Evolutionary conservation across 1,139 yeast species (phyloP), one percentile per base, ranked within the genome.

Genomic region (Suhomyces chickasaworum): DNA sequence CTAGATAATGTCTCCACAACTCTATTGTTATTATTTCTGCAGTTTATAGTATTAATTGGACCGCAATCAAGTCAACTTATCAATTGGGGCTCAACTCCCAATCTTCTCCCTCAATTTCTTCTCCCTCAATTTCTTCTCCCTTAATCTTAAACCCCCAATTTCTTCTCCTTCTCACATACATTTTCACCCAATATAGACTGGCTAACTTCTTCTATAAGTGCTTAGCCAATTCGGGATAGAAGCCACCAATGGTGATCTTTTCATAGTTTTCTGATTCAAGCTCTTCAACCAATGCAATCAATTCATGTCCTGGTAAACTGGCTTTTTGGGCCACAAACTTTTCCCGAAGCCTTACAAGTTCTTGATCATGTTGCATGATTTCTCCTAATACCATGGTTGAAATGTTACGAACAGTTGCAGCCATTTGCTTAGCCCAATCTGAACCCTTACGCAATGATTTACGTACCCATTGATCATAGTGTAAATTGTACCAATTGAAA

Each of bases 401-500:
- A 36, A 78, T 65, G 50, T 75, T 73, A n/a, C 65, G 59, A 47
- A 75, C 58, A 0, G 81, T 72, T 16, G 63, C 58, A 6, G 64
- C 67, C 54, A 78, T 57, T 48, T 71, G 74, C 43, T 66, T 63
- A 8, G 71, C 56, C 72, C 73, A 66, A 33, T 73, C 72, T 13
- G 79, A 68, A 1, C 80, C 82, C 42, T 67, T 68, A 44, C 75
- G 61, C 37, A 70, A 57, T 7, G 81, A 68, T 47, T 71, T 74
- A 17, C 64, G 55, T 4, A 69, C 71, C 82, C 86, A 81, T 25
- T 64, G 63, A 44, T 77, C 77, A 56, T 75, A 81, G 54, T 82
- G 73, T 41, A 74, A 58, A 33, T 58, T 64, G 59, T 75, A 83
- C 87, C 88, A 83, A 10, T 71, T 63, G 79, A 83, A 83, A 6